Evolutionary conservation across 225 moss, liverwort and hornwort genomes (phyloP), one percentile per base, ranked within the genome.

Genomic region (Physcomitrellopsis africana): DNA sequence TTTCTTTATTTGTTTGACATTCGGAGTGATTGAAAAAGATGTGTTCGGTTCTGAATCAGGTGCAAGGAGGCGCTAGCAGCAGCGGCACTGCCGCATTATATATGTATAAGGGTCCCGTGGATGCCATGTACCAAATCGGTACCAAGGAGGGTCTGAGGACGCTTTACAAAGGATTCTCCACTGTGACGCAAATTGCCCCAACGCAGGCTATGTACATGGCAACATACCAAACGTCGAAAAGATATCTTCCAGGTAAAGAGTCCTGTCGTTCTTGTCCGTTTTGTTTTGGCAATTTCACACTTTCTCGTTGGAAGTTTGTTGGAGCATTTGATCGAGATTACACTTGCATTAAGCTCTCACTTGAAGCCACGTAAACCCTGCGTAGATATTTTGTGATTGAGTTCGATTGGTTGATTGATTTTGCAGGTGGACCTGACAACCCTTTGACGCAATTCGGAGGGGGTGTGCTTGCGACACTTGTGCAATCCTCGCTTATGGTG

Each of bases 201-300:
- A 88, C 91, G 17, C 89, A 89, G 77, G 94, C 94, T 32, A 81
- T 94, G 7, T 94, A 97, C 82, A 92, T 97, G 92, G 96, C 85
- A 10, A 89, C 91, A 12, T 97, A 97, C 81, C 96, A 97, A 75
- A 90, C 91, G 24, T 79, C 91, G 14, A 94, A 94, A 77, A 87
- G 79, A 42, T 41, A 84, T n/a, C 78, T 97, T 23, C 96, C 96
- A 69, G 96, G 93, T 90, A 71, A 53, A 16, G 16, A 11, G 48
- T 37, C 4, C 32, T 37, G 32, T 37, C 1, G 32, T 37, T 37
- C 32, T 37, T 37, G 4, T 37, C 7, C 32, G 2, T 2, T 37
- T 24, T 24, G 1, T 24, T 24, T 4, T 37, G 32, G 32, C 32
- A 37, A 37, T 37, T 2, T 37, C 32, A 37, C 32, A 2, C 4